These are phyloP conservation scores for Phytophthora aleatoria DNA, from an alignment of 352 stramenopile species.

Conservation along the genomic window DNA sequence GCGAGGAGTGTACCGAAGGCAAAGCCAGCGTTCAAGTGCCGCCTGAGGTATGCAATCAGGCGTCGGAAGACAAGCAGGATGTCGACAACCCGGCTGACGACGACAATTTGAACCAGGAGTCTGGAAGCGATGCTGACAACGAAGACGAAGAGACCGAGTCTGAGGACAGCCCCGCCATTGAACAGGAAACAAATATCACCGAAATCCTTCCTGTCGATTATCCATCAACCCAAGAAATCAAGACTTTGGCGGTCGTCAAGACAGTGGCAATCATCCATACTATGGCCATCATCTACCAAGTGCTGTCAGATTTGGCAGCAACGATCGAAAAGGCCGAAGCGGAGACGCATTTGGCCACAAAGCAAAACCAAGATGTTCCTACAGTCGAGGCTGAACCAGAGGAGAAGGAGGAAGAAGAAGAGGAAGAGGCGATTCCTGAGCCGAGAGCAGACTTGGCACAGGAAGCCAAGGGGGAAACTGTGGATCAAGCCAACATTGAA, in stretches of 20 bases:
- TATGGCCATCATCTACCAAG: not conserved
- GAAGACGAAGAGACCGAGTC: conserved; percentile 10
- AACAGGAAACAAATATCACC: conserved; percentile 5
- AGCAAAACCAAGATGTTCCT: conserved; percentile 4
- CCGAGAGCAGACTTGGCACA: not conserved
- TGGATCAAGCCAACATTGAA: conserved; percentile 20
- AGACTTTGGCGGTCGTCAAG: conserved; percentile 20
- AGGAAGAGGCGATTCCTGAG: conserved; percentile 1
- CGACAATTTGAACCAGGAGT: conserved; percentile 29
- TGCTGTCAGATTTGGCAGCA: conserved; percentile 7
- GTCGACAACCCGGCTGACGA: conserved; percentile 32
- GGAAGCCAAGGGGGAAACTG: conserved; percentile 10
- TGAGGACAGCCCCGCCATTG: conserved; percentile 3
- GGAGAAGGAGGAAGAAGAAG: not conserved
- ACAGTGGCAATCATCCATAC: not conserved
- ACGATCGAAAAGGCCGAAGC: conserved; percentile 21
- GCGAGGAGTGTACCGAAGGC: conserved; percentile 3
- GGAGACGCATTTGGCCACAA: not conserved
- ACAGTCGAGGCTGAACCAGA: conserved; percentile 9
- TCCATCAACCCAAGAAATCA: conserved; percentile 14
- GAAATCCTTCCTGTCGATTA: not conserved
- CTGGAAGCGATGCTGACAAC: conserved; percentile 18
- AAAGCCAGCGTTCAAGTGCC: conserved; percentile 12
- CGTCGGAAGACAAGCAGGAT: conserved; percentile 33
- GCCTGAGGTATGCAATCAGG: conserved; percentile 36